Base-by-base conservation (phyloP, 306 rosid species). In the Cucurbita maxima region DNA sequence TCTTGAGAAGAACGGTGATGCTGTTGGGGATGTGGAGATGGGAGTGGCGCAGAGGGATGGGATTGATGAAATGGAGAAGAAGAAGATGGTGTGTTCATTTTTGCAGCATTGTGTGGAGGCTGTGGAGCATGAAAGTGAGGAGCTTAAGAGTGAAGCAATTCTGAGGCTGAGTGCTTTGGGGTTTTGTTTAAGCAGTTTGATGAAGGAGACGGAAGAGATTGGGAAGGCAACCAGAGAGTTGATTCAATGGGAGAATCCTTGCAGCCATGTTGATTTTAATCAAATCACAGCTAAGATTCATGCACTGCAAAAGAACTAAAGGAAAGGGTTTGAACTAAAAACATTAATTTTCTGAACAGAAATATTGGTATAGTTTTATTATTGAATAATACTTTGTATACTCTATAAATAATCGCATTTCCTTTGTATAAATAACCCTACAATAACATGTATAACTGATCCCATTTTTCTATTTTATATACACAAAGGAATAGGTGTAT, bases 121-220 rank as follows among this genome's bases (percentile, higher is more conserved):
- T 72, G 76, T 79, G 63, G 89, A 79, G 71, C 76, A 72, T 60
- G 83, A 75, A 45, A 70, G 55, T 76, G 73, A 82, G n/a, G 90
- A 84, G 67, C 8, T 70, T 37, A 84, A 77, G 76, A 81, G 86
- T 72, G 85, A 86, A 48, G 71, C 60, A 41, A 83, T 86, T 68
- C 13, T 88, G 76, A 78, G 80, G 57, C 80, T 82, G 71, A 67
- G 83, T 59, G 81, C 84, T 51, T 10, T 86, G 5, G 90, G 80
- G 1, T 85, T 85, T 37, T 81, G 87, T 68, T 74, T 83, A 60
- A 78, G 34, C 54, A 51, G 59, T 19, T 71, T 79, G 10, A 76
- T 81, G 51, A 43, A 62, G 3, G 76, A 73, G 16, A 58, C 11
- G 3, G 38, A 58, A 43, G 76, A 73, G 54, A 58, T 73, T 73